phyloP scores from a whole-genome alignment of 257 asterid species.

The Paraleonurus japonicus region DNA sequence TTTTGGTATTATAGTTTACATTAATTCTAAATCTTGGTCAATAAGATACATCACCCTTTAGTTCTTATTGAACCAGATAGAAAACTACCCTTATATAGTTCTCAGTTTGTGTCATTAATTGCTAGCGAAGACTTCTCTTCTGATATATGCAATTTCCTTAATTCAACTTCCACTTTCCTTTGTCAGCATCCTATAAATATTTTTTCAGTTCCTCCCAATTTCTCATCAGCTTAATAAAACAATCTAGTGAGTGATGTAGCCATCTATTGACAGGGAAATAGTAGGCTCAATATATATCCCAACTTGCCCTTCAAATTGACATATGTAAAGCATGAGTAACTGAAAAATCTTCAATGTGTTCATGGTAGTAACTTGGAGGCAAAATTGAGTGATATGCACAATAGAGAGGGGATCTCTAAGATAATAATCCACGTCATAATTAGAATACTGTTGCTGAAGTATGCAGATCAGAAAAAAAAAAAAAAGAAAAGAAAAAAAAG shows the following conservation, averaged over 20 bases:
- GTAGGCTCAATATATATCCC: not conserved
- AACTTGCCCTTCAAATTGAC: not conserved
- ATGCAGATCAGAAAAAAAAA: not conserved
- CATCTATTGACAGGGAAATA: not conserved
- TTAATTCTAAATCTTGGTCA: not conserved
- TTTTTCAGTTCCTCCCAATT: not conserved
- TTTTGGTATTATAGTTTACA: not conserved
- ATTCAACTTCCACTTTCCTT: not conserved
- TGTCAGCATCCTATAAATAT: not conserved
- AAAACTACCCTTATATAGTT: not conserved
- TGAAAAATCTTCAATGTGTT: conserved; percentile 1
- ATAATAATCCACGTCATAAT: not conserved
- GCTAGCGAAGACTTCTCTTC: not conserved
- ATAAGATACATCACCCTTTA: not conserved
- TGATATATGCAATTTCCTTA: not conserved
- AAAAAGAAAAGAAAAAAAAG: not conserved
- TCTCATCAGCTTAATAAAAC: not conserved
- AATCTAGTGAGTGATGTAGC: not conserved
- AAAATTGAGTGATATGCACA: not conserved
- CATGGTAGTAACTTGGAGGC: not conserved
- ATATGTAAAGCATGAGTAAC: not conserved
- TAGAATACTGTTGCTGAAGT: not conserved
- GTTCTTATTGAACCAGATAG: not conserved
- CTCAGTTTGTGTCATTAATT: not conserved
- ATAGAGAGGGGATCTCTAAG: not conserved